These are phyloP conservation scores for Cubamyces sp. DNA, from an alignment of 768 basidiomycete genomes.

Conservation along the genomic window DNA sequence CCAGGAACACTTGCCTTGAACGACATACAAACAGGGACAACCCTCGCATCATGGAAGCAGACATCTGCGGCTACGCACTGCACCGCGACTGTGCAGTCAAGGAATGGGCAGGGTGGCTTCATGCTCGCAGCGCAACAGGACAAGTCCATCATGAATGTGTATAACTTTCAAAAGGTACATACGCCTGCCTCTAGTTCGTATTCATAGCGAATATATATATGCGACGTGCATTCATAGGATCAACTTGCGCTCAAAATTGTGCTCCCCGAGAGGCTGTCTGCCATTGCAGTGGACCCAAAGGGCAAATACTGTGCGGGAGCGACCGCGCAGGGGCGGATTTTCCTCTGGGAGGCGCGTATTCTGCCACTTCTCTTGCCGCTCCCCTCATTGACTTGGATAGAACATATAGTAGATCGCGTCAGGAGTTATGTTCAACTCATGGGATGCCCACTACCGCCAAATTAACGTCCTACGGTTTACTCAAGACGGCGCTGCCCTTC, in stretches of 20 bases:
- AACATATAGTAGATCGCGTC: slow-evolving; percentile 69
- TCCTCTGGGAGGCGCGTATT: slow-evolving; percentile 91
- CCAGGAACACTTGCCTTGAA: slow-evolving; percentile 74
- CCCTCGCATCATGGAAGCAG: slow-evolving; percentile 89
- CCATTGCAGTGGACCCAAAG: slow-evolving; percentile 71
- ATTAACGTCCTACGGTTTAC: slow-evolving; percentile 85
- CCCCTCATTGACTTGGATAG: neutral
- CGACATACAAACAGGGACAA: slow-evolving; percentile 77
- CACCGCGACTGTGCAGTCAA: slow-evolving; percentile 69
- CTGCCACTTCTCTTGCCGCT: neutral
- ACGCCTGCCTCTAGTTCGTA: neutral
- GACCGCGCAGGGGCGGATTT: slow-evolving; percentile 85
- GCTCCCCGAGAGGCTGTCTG: slow-evolving; percentile 86
- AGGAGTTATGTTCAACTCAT: slow-evolving; percentile 89
- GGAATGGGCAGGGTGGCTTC: slow-evolving; percentile 77
- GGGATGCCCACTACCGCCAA: slow-evolving; percentile 96
- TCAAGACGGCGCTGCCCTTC: slow-evolving; percentile 73
- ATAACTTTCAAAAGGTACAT: slow-evolving; percentile 89
- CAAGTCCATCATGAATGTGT: slow-evolving; percentile 87
- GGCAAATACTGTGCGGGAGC: slow-evolving; percentile 88
- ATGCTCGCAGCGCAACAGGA: slow-evolving; percentile 86
- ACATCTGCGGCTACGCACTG: slow-evolving; percentile 67
- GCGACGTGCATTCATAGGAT: slow-evolving; percentile 57
- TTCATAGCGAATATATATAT: slow-evolving; percentile 1
- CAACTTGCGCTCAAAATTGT: slow-evolving; percentile 87